Evolutionary conservation across 768 basidiomycete species (phyloP), one percentile per base, ranked within the genome.

Genomic region (Leccinum boreale): DNA sequence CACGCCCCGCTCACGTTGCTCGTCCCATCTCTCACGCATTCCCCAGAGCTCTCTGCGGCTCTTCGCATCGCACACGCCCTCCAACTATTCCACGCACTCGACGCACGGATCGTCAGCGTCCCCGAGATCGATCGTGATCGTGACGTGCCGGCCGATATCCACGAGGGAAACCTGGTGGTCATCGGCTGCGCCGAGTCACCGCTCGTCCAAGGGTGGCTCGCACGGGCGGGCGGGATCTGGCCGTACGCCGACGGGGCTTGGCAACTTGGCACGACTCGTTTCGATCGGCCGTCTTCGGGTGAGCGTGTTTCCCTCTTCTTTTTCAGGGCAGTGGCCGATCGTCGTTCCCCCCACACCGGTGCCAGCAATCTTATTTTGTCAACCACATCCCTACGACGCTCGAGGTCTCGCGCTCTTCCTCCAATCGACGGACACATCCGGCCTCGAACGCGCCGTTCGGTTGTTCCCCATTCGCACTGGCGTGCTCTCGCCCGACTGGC

Each of bases 391-490:
- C 31, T 35, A 68, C n/a, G 63, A 71, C 21, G 6, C 61, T 35
- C 51, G 60, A 56, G 57, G 76, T 67, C 62, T 77, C 6, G 68
- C 74, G 42, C 70, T 92, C 7, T 84, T 92, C 62, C 71, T 94
- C 24, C 73, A 85, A 14, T 84, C 82, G 15, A 80, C 81, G 4
- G 84, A 86, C 60, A 62, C 64, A 0, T 62, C 70, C 1, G 86
- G 85, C 3, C 74, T 92, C 4, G 94, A 95, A 70, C 77, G 85
- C 53, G 84, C 81, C 1, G 70, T 80, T 2, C 81, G 88, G 47
- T 73, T 94, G n/a, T 89, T 95, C 66, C 93, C 94, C 4, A 81
- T 91, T 24, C 83, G 94, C 19, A 96, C 93, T 2, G 92, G 92
- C 4, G 77, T 93, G 3, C 70, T 84, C 9, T 78, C 82, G 1